Percentiles rank a stretch among this genome's conserved stretches.
These are phyloP conservation scores for Leccinum pallidistipes DNA, from an alignment of 1,284 basidiomycete genomes.

Conservation along the genomic window DNA sequence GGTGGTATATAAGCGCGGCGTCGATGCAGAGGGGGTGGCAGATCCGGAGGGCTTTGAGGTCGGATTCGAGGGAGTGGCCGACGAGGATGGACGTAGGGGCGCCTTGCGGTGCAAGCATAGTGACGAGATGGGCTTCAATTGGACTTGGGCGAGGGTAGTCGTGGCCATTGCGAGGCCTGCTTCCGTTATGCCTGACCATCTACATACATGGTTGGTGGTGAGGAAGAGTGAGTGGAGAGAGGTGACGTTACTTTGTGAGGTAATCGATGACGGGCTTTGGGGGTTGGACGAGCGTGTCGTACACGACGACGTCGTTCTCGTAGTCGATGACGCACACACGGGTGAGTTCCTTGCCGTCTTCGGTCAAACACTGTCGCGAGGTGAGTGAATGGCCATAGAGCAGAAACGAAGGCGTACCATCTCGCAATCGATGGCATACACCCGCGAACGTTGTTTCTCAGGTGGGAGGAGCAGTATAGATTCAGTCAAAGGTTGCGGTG, in stretches of 20 bases:
- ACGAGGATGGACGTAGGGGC: slow-evolving; percentile 80
- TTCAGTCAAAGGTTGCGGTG: slow-evolving; percentile 50
- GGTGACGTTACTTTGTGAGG: slow-evolving; percentile 67
- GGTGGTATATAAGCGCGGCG: slow-evolving; percentile 85
- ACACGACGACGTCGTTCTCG: slow-evolving; percentile 66
- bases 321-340: slow-evolving; percentile 83
- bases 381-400: slow-evolving; percentile 7
- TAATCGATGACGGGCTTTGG: slow-evolving; percentile 82
- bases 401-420: slow-evolving; percentile 61
- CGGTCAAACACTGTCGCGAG: slow-evolving; percentile 69
- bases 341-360: slow-evolving; percentile 85
- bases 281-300: slow-evolving; percentile 87
- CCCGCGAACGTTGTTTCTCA: slow-evolving; percentile 38
- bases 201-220: slow-evolving; percentile 27
- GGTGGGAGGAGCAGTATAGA: slow-evolving; percentile 29
- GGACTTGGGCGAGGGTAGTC: slow-evolving; percentile 76
- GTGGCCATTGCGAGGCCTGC: slow-evolving; percentile 66
- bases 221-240: background rate
- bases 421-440: slow-evolving; percentile 87
- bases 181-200: slow-evolving; percentile 90
- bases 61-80: slow-evolving; percentile 93
- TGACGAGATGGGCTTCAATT: slow-evolving; percentile 65
- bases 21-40: slow-evolving; percentile 86
- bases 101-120: slow-evolving; percentile 46
- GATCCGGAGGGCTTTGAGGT: slow-evolving; percentile 82